phyloP scores from a whole-genome alignment of 352 stramenopile genomes.

The Globisporangium nagaii region DNA sequence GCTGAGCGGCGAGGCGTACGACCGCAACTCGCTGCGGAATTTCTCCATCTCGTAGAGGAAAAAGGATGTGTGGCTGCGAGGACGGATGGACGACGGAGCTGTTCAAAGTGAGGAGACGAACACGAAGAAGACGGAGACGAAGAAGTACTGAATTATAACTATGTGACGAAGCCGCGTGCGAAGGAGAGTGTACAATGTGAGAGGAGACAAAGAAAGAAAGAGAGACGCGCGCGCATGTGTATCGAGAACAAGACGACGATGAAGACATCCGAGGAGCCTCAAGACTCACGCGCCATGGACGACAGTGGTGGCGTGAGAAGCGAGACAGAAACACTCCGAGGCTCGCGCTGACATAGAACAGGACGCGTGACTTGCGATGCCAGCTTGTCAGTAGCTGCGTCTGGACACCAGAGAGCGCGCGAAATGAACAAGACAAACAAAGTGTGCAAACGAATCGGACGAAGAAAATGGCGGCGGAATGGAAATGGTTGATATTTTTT shows the following conservation, averaged over 20 bases:
- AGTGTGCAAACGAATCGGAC: too few relatives aligned
- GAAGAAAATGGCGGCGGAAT: too few relatives aligned
- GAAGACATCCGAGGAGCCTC: too few relatives aligned
- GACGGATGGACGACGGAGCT: not conserved
- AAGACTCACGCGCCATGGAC: not conserved
- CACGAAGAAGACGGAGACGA: not conserved
- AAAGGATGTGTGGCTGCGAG: not conserved
- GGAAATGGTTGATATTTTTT: too few relatives aligned
- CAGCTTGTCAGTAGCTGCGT: too few relatives aligned
- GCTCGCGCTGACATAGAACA: too few relatives aligned
- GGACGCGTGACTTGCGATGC: too few relatives aligned
- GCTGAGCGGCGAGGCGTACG: constrained; percentile 22
- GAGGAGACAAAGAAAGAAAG: not conserved
- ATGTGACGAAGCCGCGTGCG: not conserved
- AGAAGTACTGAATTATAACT: constrained; percentile 7
- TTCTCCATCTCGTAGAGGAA: constrained; percentile 21
- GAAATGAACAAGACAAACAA: too few relatives aligned
- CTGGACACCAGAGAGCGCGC: too few relatives aligned
- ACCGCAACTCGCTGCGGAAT: constrained; percentile 20
- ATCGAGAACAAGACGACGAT: not conserved
- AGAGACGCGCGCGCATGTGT: not conserved
- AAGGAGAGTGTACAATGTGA: constrained; percentile 2
- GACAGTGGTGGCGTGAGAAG: not conserved
- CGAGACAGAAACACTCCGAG: not conserved
- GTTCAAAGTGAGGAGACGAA: not conserved